These are phyloP conservation scores for Papiliotrema nemorosa DNA, from an alignment of 1,284 basidiomycete species.

Conservation along the genomic window DNA sequence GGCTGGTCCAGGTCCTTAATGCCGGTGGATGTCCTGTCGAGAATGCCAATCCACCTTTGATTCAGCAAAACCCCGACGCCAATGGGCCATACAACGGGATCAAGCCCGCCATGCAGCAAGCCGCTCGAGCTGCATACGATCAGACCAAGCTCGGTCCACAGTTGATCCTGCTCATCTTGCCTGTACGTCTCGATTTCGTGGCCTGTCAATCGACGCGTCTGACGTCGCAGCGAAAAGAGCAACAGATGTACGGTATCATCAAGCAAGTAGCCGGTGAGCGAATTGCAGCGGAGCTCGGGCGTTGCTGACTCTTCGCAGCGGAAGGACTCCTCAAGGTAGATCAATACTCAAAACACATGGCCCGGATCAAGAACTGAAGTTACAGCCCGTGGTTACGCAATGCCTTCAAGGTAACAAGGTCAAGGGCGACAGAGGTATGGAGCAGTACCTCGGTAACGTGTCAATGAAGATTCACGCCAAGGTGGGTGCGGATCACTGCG, in stretches of 20 bases:
- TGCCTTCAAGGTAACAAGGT: constrained; percentile 47
- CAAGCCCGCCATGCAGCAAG: constrained; percentile 22
- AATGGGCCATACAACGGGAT: constrained; percentile 15
- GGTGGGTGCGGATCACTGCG: constrained; percentile 6
- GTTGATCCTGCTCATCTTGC: constrained; percentile 43
- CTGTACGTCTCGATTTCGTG: constrained; percentile 28
- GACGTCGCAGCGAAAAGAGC: constrained; percentile 32
- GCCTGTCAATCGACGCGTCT: background rate
- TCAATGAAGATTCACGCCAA: constrained; percentile 51
- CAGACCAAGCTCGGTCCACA: constrained; percentile 39
- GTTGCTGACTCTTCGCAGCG: constrained; percentile 1
- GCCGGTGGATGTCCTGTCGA: constrained; percentile 22
- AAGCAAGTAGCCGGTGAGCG: constrained; percentile 42
- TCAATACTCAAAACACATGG: too few relatives aligned
- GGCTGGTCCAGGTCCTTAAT: constrained; percentile 19
- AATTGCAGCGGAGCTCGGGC: too few relatives aligned
- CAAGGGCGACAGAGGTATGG: constrained; percentile 39
- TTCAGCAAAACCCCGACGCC: constrained; percentile 11
- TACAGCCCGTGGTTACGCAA: constrained; percentile 44
- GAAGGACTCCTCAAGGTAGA: constrained; percentile 14
- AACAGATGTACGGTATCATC: constrained; percentile 46
- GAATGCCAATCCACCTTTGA: constrained; percentile 22
- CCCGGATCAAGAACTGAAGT: too few relatives aligned
- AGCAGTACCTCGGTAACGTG: constrained; percentile 49
- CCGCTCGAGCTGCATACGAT: constrained; percentile 28